Conservation (phyloP, 345 rosid species). For the Eucalyptus cloeziana region DNA sequence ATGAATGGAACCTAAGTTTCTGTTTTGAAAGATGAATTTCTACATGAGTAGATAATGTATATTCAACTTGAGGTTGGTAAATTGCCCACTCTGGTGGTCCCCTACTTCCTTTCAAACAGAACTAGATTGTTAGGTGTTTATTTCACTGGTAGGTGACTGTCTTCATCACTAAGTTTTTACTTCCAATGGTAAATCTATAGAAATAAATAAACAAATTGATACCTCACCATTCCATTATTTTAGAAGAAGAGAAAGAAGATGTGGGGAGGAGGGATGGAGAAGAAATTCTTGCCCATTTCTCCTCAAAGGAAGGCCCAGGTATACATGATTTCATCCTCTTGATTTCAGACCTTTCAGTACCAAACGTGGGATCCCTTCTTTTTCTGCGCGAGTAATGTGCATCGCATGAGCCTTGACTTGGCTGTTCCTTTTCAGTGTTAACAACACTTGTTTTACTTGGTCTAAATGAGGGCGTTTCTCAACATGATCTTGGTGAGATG, state of each 20-base stretch:
- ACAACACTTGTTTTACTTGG: neutral
- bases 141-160: neutral
- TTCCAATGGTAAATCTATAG: too few species aligned
- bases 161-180: neutral
- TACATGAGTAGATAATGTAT: neutral
- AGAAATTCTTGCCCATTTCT: neutral
- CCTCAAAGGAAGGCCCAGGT: neutral
- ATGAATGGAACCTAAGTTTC: neutral
- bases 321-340: neutral
- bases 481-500: neutral
- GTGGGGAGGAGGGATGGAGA: neutral
- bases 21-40: neutral
- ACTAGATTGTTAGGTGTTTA: neutral
- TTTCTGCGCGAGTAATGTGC: neutral
- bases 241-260: neutral
- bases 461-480: neutral
- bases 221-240: neutral
- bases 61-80: neutral
- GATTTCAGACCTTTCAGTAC: neutral
- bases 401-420: neutral
- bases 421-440: neutral
- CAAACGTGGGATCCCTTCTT: neutral
- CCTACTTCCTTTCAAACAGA: neutral
- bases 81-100: neutral
- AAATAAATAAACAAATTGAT: neutral